Evolutionary conservation across 2,329 filamentous ascomycete species (phyloP), one percentile per base, ranked within the genome.

Genomic region (Elsinoe australis): DNA sequence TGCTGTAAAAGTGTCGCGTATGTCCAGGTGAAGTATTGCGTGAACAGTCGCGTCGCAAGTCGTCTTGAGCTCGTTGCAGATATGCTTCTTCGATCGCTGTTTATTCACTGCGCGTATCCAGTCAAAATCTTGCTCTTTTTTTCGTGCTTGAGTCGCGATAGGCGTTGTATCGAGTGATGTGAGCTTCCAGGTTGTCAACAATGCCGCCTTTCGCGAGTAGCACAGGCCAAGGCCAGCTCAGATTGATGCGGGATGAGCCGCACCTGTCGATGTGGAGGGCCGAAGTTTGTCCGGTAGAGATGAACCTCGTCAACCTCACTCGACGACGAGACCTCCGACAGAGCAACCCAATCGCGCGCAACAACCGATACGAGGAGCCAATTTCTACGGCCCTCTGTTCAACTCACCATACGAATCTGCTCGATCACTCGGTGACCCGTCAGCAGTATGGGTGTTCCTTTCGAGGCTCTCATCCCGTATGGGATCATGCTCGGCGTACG

Each of bases 381-480:
- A n/a, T n/a, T n/a, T n/a, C n/a, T n/a, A n/a, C n/a, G n/a, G n/a
- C n/a, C n/a, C n/a, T n/a, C n/a, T n/a, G n/a, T n/a, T n/a, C n/a
- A n/a, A n/a, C n/a, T n/a, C n/a, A n/a, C n/a, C n/a, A n/a, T n/a
- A n/a, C n/a, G n/a, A n/a, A n/a, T n/a, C n/a, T n/a, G n/a, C n/a
- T n/a, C n/a, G n/a, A n/a, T n/a, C n/a, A n/a, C n/a, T n/a, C n/a
- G n/a, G n/a, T 12, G 26, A 29, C 26, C 5, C 21, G n/a, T 8
- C 48, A 49, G 52, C 59, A 60, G 71, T 55, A 81, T 81, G 79
- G 78, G 77, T 65, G 76, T 83, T 53, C 79, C 79, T 35, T 82
- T 82, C 64, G 79, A 83, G 68, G 74, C 79, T 55, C 65, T 82
- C 56, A 61, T 82, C 58, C 79, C 79, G 41, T 82, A 81, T 62